Evolutionary conservation across 208 protist genomes (phyloP), one percentile per base, ranked within the genome.

Genomic region (Leptomonas seymouri): DNA sequence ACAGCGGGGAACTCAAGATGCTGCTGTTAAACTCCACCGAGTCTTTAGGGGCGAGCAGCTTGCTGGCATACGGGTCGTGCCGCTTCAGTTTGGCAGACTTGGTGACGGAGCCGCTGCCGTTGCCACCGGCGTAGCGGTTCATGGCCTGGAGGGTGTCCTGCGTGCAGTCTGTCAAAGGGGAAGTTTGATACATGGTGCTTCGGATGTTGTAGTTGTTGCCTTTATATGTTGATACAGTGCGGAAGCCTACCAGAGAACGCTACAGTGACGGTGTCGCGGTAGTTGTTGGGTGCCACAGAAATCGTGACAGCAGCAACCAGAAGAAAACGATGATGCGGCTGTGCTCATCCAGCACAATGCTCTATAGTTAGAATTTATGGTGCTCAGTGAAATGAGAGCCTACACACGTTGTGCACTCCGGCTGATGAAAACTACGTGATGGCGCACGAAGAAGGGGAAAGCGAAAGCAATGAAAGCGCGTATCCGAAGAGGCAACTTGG

Each of bases 121-220:
- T 62, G 39, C 18, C 46, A 21, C 70, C 53, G 27, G 61, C 81
- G 36, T 45, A 21, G 44, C 69, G 71, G 65, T 93, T 93, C 62
- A 78, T 76, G 36, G 82, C 72, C 72, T 93, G 88, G 21, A 87
- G 70, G 31, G 56, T 78, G 56, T 81, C 85, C 21, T 78, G 55
- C 36, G 85, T 91, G 71, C 88, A 93, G 72, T 93, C 88, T 16
- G 76, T 31, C 30, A 93, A 77, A 18, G 84, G 81, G 36, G 34
- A 67, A 20, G 42, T 39, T 30, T 27, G 28, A 50, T 57, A 56
- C 64, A 81, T 76, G 27, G 20, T 4, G 25, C 5, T 44, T 23
- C 20, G 8, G 25, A 2, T 58, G 42, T 36, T 21, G 42, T n/a
- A 46, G 31, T n/a, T 5, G 18, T 3, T n/a, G n/a, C n/a, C n/a